Conservation (phyloP, 1,284 basidiomycete genomes). For the Fomitopsis palustris region DNA sequence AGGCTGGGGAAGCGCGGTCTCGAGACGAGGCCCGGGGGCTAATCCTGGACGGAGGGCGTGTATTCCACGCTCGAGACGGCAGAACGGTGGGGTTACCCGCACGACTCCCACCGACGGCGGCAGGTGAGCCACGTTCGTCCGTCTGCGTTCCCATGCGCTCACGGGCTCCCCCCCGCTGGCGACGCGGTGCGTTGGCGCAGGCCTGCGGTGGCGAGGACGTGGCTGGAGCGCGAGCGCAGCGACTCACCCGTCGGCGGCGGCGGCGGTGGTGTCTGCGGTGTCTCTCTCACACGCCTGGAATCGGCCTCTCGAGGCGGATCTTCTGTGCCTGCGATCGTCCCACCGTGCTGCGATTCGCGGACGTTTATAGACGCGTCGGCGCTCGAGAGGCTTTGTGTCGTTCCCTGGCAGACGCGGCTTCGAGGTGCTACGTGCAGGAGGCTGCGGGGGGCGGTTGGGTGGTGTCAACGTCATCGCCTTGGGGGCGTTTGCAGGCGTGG, state of each 20-base stretch:
- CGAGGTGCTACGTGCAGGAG: too few relatives aligned
- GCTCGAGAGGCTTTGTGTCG: too few relatives aligned
- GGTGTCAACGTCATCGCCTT: too few relatives aligned
- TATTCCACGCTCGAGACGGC: slow-evolving; percentile 2
- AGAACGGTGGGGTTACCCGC: neutral
- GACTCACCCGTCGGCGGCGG: neutral
- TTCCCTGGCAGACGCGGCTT: neutral
- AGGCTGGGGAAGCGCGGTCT: too few relatives aligned
- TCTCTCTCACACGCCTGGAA: neutral
- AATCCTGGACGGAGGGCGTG: too few relatives aligned
- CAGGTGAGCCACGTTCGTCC: neutral
- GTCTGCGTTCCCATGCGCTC: neutral
- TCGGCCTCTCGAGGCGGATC: neutral
- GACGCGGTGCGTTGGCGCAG: neutral
- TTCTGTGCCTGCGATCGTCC: neutral
- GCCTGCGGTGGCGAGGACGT: too few relatives aligned
- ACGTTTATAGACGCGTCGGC: neutral
- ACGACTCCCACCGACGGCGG: neutral
- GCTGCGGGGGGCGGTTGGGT: too few relatives aligned
- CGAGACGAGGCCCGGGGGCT: too few relatives aligned
- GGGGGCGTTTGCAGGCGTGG: too few relatives aligned
- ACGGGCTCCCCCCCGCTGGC: neutral
- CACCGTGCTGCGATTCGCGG: neutral
- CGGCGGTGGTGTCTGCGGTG: neutral
- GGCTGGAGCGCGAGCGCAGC: too few relatives aligned